Percentiles rank a stretch among this genome's conserved stretches.
Evolutionary conservation across 2,329 filamentous ascomycete genomes (phyloP).

Genomic region (Fonsecaea nubica): DNA sequence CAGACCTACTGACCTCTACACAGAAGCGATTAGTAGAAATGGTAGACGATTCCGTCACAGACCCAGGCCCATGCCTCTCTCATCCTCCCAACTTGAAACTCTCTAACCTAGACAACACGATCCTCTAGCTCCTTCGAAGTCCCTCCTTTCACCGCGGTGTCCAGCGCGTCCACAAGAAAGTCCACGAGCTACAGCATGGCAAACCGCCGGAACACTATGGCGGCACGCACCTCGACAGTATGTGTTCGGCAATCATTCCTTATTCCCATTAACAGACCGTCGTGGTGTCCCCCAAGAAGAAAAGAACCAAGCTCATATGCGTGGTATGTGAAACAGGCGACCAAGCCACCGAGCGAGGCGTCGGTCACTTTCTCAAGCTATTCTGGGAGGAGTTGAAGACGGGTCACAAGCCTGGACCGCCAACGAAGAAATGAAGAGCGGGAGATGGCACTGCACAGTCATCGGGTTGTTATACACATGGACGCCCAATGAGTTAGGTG

Average conservation of each 20-base stretch:
- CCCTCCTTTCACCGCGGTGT: constrained; percentile 54
- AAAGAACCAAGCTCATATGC: constrained; percentile 18
- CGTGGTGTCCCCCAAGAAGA: neutral
- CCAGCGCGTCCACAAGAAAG: constrained; percentile 50
- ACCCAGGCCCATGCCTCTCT: constrained; percentile 15
- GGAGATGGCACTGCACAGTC: neutral
- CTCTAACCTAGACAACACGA: constrained; percentile 4
- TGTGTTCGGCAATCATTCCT: constrained; percentile 23
- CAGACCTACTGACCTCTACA: constrained; percentile 18
- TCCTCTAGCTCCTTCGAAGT: constrained; percentile 48
- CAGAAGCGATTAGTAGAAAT: constrained; percentile 34
- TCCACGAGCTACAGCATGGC: constrained; percentile 52
- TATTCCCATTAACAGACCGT: neutral
- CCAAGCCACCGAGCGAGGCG: constrained; percentile 36
- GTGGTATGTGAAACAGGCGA: constrained; percentile 21
- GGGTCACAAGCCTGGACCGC: constrained; percentile 47
- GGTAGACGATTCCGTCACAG: constrained; percentile 20
- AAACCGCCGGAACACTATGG: constrained; percentile 52
- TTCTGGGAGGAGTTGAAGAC: constrained; percentile 54
- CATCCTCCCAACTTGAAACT: neutral
- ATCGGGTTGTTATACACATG: neutral
- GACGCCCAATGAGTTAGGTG: neutral
- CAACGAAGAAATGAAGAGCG: constrained; percentile 27
- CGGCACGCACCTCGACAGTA: constrained; percentile 50
- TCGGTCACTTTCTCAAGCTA: constrained; percentile 46